Evolutionary conservation across 176 grass and related monocot species (phyloP).

Genomic region (Ensete ventricosum): DNA sequence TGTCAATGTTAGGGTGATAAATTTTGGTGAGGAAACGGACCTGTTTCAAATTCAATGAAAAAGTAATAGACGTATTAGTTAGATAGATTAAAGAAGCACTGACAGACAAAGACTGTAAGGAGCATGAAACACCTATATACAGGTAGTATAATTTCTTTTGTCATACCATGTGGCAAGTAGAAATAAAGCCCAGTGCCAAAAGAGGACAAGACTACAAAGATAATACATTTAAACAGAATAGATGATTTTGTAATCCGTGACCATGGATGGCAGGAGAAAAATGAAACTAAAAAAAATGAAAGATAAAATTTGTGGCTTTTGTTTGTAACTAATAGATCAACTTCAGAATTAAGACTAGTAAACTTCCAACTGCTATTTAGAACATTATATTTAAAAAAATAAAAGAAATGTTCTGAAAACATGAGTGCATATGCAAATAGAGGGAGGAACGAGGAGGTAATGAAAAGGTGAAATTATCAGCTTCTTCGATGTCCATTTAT

Average conservation of each 20-base stretch:
- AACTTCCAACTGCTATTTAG: too few species aligned
- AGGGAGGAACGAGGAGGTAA: too few species aligned
- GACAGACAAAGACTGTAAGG: neutral
- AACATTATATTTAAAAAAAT: too few species aligned
- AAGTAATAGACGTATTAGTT: slow-evolving; percentile 11
- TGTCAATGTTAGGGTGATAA: slow-evolving; percentile 99
- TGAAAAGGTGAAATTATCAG: too few species aligned
- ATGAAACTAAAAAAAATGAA: neutral
- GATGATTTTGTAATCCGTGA: neutral
- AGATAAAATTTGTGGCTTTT: neutral
- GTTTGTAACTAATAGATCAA: too few species aligned
- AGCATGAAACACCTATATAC: neutral
- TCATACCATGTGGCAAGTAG: neutral
- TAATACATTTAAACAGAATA: neutral
- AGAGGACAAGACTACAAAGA: neutral
- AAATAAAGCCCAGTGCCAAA: neutral
- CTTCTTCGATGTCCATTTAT: too few species aligned
- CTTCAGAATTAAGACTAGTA: too few species aligned
- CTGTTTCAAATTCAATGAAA: slow-evolving; percentile 40
- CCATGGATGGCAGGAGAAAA: neutral
- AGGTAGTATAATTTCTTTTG: neutral
- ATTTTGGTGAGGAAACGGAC: slow-evolving; percentile 98
- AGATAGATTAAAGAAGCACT: neutral
- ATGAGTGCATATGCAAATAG: too few species aligned
- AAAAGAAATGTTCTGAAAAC: too few species aligned